phyloP scores from a whole-genome alignment of 1,139 yeast species.

The Chernovozyma sophiae-reginae region DNA sequence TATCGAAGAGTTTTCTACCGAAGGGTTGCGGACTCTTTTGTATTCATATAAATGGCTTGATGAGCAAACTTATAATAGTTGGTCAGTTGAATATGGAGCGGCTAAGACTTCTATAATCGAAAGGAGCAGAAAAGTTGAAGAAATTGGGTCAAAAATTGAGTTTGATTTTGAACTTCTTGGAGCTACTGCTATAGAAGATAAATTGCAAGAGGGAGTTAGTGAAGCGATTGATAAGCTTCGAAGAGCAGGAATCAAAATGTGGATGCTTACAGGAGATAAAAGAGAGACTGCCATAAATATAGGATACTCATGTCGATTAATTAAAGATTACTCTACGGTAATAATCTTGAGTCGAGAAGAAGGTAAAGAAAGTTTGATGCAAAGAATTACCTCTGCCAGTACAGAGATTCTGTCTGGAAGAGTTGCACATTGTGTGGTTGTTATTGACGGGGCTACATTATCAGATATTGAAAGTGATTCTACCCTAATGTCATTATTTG shows the following conservation, averaged over 20 bases:
- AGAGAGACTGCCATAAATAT: constrained; percentile 96
- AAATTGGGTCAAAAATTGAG: constrained; percentile 72
- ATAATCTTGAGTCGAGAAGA: constrained; percentile 67
- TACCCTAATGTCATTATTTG: constrained; percentile 65
- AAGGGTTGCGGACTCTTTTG: constrained; percentile 85
- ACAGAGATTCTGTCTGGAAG: constrained; percentile 60
- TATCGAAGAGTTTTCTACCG: constrained; percentile 89
- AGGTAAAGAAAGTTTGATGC: constrained; percentile 45
- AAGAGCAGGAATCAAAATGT: constrained; percentile 87
- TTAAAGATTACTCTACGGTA: constrained; percentile 88
- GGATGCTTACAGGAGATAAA: constrained; percentile 99
- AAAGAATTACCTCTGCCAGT: constrained; percentile 55
- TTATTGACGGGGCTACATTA: constrained; percentile 87
- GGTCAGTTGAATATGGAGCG: constrained; percentile 63
- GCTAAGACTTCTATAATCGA: constrained; percentile 77
- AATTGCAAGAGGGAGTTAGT: constrained; percentile 92
- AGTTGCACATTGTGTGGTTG: constrained; percentile 91
- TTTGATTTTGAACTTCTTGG: constrained; percentile 65
- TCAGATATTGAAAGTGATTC: constrained; percentile 67
- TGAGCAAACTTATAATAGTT: constrained; percentile 52
- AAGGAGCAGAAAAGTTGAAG: constrained; percentile 64
- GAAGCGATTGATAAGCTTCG: constrained; percentile 89
- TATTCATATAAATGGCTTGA: constrained; percentile 77
- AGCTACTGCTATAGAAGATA: constrained; percentile 97
- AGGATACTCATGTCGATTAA: constrained; percentile 89